These are phyloP conservation scores for Oleoguttula mirabilis DNA, from an alignment of 495 filamentous ascomycete genomes.

Conservation along the genomic window DNA sequence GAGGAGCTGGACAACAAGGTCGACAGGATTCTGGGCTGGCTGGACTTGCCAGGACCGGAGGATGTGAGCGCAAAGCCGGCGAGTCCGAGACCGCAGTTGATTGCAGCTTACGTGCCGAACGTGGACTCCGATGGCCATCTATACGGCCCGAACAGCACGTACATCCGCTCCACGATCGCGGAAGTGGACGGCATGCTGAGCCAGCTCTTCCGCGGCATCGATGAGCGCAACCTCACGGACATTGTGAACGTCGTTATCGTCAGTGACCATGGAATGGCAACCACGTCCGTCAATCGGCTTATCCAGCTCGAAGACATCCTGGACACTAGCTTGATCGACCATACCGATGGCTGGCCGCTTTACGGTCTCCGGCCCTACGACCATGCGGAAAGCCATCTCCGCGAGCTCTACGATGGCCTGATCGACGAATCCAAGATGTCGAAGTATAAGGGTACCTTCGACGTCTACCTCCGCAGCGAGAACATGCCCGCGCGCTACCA, in stretches of 20 bases:
- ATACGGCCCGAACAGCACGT: conserved; percentile 88
- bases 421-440: conserved; percentile 35
- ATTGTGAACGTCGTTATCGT: conserved; percentile 97
- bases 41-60: conserved; percentile 68
- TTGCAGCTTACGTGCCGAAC: conserved; percentile 87
- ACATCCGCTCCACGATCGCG: conserved; percentile 62
- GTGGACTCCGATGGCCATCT: conserved; percentile 77
- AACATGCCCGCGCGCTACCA: conserved; percentile 85
- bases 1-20: conserved; percentile 65
- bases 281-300: conserved; percentile 66
- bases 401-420: conserved; percentile 30
- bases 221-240: conserved; percentile 68
- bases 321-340: conserved; percentile 58
- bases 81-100: conserved; percentile 63
- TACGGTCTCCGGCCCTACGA: conserved; percentile 75
- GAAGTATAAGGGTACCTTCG: conserved; percentile 49
- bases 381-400: conserved; percentile 33
- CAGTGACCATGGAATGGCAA: conserved; percentile 96
- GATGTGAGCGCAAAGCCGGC: conserved; percentile 16
- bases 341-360: conserved; percentile 89
- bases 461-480: conserved; percentile 67
- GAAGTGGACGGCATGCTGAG: conserved; percentile 70
- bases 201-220: conserved; percentile 59
- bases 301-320: conserved; percentile 90
- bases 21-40: conserved; percentile 58